Evolutionary conservation across 202 grass and related monocot species (phyloP).

Genomic region (Panicum virgatum): DNA sequence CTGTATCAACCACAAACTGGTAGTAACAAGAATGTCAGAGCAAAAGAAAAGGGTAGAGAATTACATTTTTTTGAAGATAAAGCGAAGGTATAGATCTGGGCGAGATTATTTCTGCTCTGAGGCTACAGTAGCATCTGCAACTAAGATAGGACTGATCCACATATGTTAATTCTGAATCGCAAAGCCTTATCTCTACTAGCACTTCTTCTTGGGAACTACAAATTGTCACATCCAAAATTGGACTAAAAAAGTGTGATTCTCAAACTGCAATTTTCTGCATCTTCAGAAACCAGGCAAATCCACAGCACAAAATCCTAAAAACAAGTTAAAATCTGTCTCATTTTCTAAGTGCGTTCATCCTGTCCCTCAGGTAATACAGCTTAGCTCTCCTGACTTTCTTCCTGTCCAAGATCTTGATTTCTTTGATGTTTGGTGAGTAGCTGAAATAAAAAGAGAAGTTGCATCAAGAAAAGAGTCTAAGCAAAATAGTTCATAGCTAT

Average conservation of each 20-base stretch:
- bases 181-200: background rate
- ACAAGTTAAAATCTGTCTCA: slow-evolving; percentile 20
- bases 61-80: background rate
- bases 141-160: background rate
- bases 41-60: background rate
- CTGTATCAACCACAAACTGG: background rate
- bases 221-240: background rate
- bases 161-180: background rate
- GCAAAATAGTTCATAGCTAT: background rate
- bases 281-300: slow-evolving; percentile 1
- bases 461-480: slow-evolving; percentile 10
- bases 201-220: background rate
- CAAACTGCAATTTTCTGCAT: background rate
- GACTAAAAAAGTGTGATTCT: background rate
- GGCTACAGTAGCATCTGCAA: background rate
- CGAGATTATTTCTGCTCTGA: background rate
- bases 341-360: slow-evolving; percentile 90
- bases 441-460: slow-evolving; percentile 26
- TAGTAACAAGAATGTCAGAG: background rate
- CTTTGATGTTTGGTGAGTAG: slow-evolving; percentile 92
- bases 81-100: background rate
- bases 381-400: slow-evolving; percentile 90
- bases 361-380: slow-evolving; percentile 90
- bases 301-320: background rate
- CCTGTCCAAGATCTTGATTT: slow-evolving; percentile 87